phyloP scores from a whole-genome alignment of 2,329 filamentous ascomycete genomes.

The Sporothrix globosa region DNA sequence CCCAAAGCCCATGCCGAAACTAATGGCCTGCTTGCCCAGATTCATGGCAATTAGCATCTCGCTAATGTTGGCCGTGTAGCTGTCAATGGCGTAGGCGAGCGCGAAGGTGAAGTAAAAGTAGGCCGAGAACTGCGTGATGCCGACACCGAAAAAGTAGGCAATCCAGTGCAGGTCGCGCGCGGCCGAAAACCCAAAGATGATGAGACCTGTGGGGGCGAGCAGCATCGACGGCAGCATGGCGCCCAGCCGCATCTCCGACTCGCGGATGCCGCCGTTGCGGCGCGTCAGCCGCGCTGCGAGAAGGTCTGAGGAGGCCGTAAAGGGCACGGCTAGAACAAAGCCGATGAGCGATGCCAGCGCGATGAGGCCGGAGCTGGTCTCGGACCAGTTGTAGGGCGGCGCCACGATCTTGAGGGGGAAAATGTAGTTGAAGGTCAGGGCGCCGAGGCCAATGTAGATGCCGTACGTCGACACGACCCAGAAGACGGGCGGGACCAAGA shows the following conservation, averaged over 20 bases:
- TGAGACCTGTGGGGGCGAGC: conserved; percentile 47
- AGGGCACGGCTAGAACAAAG: conserved; percentile 49
- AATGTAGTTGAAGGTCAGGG: conserved; percentile 54
- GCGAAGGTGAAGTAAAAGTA: conserved; percentile 63
- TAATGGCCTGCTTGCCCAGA: conserved; percentile 60
- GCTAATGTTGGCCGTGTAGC: conserved; percentile 60
- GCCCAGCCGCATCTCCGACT: conserved; percentile 54
- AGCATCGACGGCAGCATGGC: conserved; percentile 47
- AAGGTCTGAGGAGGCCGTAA: conserved; percentile 49
- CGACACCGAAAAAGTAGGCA: conserved; percentile 54
- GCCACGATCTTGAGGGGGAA: conserved; percentile 53
- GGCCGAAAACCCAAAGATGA: conserved; percentile 49
- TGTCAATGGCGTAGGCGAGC: conserved; percentile 64
- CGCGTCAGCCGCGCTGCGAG: conserved; percentile 51
- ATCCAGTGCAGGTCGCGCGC: conserved; percentile 50
- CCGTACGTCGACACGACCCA: conserved; percentile 55
- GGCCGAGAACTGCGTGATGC: conserved; percentile 52
- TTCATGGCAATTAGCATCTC: conserved; percentile 66
- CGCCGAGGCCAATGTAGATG: conserved; percentile 54
- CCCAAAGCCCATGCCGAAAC: conserved; percentile 56
- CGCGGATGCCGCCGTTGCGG: conserved; percentile 51
- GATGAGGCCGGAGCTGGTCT: conserved; percentile 51
- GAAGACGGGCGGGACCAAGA: conserved; percentile 52
- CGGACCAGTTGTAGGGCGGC: conserved; percentile 52
- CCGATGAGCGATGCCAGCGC: conserved; percentile 48